phyloP scores from a whole-genome alignment of 1,139 yeast species.

The Yamadazyma sp. region DNA sequence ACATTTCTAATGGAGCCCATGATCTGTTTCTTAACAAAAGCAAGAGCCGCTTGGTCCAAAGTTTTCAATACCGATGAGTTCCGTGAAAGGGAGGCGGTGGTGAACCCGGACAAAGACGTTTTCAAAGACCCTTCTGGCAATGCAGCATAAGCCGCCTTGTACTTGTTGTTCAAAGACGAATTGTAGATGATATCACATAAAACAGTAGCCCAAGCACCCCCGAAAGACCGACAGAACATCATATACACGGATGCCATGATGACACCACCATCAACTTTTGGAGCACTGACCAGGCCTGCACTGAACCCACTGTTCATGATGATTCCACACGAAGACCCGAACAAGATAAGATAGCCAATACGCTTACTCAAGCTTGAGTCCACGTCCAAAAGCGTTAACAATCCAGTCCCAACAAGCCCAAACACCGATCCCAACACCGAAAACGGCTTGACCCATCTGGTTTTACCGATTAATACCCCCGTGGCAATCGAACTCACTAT shows the following conservation, averaged over 20 bases:
- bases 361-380: slow-evolving; percentile 27
- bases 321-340: slow-evolving; percentile 32
- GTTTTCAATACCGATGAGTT: slow-evolving; percentile 20
- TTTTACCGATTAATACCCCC: slow-evolving; percentile 31
- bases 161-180: slow-evolving; percentile 25
- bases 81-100: slow-evolving; percentile 17
- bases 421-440: slow-evolving; percentile 27
- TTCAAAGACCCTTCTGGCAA: slow-evolving; percentile 18
- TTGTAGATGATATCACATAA: slow-evolving; percentile 37
- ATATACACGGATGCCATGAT: slow-evolving; percentile 37
- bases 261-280: slow-evolving; percentile 35
- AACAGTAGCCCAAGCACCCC: slow-evolving; percentile 32
- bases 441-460: slow-evolving; percentile 32
- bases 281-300: slow-evolving; percentile 35
- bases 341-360: slow-evolving; percentile 36
- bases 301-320: slow-evolving; percentile 30
- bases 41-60: slow-evolving; percentile 25
- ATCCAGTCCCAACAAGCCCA: slow-evolving; percentile 36
- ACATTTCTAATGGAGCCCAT: slow-evolving; percentile 33
- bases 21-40: slow-evolving; percentile 28
- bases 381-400: slow-evolving; percentile 30
- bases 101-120: slow-evolving; percentile 20
- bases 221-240: slow-evolving; percentile 31
- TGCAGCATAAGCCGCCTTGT: slow-evolving; percentile 17
- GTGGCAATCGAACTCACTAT: slow-evolving; percentile 28